A percentile compares a stretch with the other conserved stretches of the same genome.
phyloP scores from a whole-genome alignment of 2,329 filamentous ascomycete genomes.

The Penicillium crustosum region DNA sequence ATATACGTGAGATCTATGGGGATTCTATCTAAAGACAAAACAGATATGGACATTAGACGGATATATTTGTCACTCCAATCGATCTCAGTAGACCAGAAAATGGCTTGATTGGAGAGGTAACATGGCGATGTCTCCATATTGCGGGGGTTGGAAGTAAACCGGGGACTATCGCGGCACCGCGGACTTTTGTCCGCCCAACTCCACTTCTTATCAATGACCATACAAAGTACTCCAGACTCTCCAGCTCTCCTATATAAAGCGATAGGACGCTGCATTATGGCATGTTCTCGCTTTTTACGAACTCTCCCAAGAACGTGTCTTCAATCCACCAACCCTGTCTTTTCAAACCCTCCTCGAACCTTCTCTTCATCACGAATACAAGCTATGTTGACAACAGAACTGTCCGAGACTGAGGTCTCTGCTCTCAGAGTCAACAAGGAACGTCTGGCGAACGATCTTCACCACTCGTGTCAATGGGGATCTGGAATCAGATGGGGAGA shows the following conservation, averaged over 20 bases:
- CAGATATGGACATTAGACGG: too few relatives aligned
- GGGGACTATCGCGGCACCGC: conserved; percentile 1
- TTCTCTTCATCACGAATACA: conserved; percentile 18
- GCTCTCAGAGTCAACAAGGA: conserved; percentile 58
- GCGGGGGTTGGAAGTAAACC: conserved; percentile 4
- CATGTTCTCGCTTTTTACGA: not conserved
- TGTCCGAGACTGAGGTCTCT: conserved; percentile 54
- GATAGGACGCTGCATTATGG: not conserved
- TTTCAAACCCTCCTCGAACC: not conserved
- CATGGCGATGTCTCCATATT: not conserved
- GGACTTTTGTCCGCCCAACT: conserved; percentile 7
- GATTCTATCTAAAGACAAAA: not conserved
- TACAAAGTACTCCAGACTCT: not conserved
- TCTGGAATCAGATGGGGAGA: conserved; percentile 65
- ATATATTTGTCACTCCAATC: not conserved
- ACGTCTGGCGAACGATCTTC: conserved; percentile 63
- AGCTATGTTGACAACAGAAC: conserved; percentile 40
- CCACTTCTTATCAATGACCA: conserved; percentile 9
- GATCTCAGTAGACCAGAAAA: not conserved
- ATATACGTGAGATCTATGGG: not conserved
- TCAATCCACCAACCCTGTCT: not conserved
- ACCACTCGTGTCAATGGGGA: conserved; percentile 67
- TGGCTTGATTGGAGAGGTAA: not conserved
- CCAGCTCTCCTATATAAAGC: not conserved
- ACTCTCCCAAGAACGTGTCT: not conserved